Evolutionary conservation across 305 asterid species (phyloP).

Genomic region (Fraxinus dipetala): DNA sequence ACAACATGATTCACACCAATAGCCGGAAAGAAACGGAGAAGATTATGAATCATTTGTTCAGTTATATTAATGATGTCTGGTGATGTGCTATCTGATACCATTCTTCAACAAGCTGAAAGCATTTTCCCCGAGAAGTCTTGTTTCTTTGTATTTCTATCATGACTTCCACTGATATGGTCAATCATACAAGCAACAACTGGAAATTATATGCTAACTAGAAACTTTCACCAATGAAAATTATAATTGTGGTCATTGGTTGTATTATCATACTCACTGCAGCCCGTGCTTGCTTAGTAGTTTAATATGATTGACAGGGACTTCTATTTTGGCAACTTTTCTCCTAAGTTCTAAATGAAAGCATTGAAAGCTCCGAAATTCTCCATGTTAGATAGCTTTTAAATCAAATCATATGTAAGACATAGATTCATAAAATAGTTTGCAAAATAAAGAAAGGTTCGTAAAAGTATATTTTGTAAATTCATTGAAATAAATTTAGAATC

Average conservation of each 20-base stretch:
- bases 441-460: not conserved
- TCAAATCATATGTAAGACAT: not conserved
- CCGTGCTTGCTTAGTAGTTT: not conserved
- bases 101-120: not conserved
- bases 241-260: not conserved
- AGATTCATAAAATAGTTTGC: not conserved
- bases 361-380: not conserved
- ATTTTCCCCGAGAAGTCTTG: not conserved
- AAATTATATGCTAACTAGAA: not conserved
- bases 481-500: conserved; percentile 19
- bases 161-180: not conserved
- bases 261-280: not conserved
- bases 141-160: not conserved
- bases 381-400: conserved; percentile 11
- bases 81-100: not conserved
- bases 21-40: not conserved
- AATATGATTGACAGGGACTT: not conserved
- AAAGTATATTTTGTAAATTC: not conserved
- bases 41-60: not conserved
- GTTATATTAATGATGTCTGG: not conserved
- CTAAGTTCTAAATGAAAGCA: not conserved
- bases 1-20: not conserved
- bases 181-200: not conserved
- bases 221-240: not conserved
- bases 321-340: not conserved